Conservation (phyloP, 495 filamentous ascomycete species). For the Talaromyces liani region DNA sequence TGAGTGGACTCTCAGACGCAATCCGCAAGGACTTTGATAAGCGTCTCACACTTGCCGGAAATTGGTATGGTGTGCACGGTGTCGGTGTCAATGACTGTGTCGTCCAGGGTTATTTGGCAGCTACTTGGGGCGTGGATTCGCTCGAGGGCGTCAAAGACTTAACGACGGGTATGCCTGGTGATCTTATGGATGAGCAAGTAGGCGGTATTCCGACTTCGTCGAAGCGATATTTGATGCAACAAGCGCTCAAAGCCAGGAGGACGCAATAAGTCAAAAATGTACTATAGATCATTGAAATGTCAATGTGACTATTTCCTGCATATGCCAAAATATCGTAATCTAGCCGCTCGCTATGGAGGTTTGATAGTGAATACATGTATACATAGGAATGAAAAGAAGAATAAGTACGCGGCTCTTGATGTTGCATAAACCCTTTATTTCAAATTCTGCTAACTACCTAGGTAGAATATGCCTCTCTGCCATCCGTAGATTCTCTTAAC, state of each 20-base stretch:
- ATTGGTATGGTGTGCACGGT: conserved; percentile 54
- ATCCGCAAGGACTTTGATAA: conserved; percentile 52
- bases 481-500: background rate
- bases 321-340: background rate
- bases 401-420: too few species aligned
- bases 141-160: background rate
- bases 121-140: conserved; percentile 25
- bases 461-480: background rate
- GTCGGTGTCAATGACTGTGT: conserved; percentile 63
- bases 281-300: conserved; percentile 1
- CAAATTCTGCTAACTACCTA: background rate
- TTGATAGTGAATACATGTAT: too few species aligned
- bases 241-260: background rate
- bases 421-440: too few species aligned
- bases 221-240: conserved; percentile 14
- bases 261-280: background rate
- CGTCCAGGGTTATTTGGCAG: conserved; percentile 31
- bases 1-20: conserved; percentile 49
- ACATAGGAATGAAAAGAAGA: too few species aligned
- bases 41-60: conserved; percentile 67
- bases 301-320: background rate
- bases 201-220: conserved; percentile 31
- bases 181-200: conserved; percentile 14
- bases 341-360: too few species aligned
- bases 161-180: conserved; percentile 35